Evolutionary conservation across 2,329 filamentous ascomycete species (phyloP), one percentile per base, ranked within the genome.

Genomic region (Calonectria honghensis): DNA sequence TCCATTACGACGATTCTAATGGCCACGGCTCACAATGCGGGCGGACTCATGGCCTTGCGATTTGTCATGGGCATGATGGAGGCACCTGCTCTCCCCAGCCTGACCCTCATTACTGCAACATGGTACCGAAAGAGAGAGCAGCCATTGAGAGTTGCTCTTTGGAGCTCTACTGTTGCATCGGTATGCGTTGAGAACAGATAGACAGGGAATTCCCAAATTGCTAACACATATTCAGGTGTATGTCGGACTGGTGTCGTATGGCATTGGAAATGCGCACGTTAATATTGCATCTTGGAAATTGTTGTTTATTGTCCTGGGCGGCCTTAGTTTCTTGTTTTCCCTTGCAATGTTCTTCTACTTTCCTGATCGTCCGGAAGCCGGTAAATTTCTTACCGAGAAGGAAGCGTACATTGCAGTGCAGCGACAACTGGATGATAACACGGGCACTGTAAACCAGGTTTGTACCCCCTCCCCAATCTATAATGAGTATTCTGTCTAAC

Each of bases 1-100:
- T 54, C 50, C 9, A 50, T 69, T 11, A 61, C n/a, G n/a, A 37
- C 37, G 31, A 24, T 54, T 5, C 82, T 83, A 27, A 86, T 86
- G 13, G 86, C 86, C 0, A 83, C 84, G 2, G 84, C 81, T 32
- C 77, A 79, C 11, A 84, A 83, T 69, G 88, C 69, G 24, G 73
- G 69, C 0, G 77, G 73, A 4, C 69, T 83, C 45, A 74, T 82
- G 45, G 73, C 74, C 3, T 73, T 79, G 20, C 76, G 81, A 10
- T 81, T 82, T 45, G 74, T 81, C 59, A 68, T 82, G n/a, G 81
- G 81, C 0, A 68, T 78, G 11, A 54, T 73, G 13, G 81, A 82
- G 50, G 79, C 81, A 9, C 51, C 54, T 4, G 45, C 68, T 18
- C 51, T 70, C 4, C 75, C 75, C 1, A 57, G 41, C 2, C 45